Evolutionary conservation across 2,329 filamentous ascomycete genomes (phyloP), one percentile per base, ranked within the genome.

Genomic region (Pestalotiopsis sp.): DNA sequence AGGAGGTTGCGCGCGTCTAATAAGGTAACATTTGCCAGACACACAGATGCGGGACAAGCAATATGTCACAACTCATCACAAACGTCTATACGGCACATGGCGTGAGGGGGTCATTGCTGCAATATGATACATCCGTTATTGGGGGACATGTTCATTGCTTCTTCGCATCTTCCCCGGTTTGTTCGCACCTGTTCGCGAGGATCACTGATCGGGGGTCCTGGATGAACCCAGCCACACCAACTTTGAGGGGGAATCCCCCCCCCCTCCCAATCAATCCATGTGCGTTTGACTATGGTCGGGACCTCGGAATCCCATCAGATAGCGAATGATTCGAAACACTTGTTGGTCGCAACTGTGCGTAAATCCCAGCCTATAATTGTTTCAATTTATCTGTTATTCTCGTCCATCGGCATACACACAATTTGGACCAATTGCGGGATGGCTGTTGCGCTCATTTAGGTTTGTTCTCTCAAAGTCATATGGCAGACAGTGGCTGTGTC

Each of bases 101-200:
- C 13, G 20, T 22, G 44, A 17, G 22, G 14, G 24, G 39, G 13
- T 22, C 17, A 26, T 22, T 35, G 67, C 66, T 52, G 67, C 67
- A 71, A 72, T 73, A 74, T 68, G 20, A 17, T 38, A 67, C 64
- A 56, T 59, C 56, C 67, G 66, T 71, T 74, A 74, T 73, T 71
- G 73, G 71, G 72, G 72, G 69, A 58, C 57, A 48, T 62, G 44
- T 20, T 52, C 44, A 20, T 52, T 52, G 44, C 44, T 52, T 52
- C 44, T 52, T n/a, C 44, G 7, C 44, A n/a, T n/a, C 3, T 52
- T 70, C 64, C 70, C 68, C 55, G 67, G 70, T 63, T 72, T 69
- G 30, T 35, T 35, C 44, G 20, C 44, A 52, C 44, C 44, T 52
- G 44, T 35, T 35, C 30, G 9, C 30, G 30, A 52, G 44, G 44